These are phyloP conservation scores for Tylopilus subfusipes DNA, from an alignment of 768 basidiomycete genomes.

Conservation along the genomic window DNA sequence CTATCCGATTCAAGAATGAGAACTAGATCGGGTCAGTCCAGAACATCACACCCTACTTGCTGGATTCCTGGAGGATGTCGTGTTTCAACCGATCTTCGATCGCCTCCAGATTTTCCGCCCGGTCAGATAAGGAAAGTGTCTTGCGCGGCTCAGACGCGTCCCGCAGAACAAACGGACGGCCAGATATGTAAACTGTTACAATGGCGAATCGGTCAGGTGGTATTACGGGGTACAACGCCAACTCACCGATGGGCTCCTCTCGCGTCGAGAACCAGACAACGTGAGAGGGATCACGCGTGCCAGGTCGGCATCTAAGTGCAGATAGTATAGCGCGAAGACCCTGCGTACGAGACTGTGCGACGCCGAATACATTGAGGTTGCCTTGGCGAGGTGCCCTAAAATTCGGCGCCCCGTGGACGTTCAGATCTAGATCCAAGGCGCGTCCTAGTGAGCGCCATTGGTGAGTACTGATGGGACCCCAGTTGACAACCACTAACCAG, in stretches of 20 bases:
- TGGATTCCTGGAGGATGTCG: constrained; percentile 85
- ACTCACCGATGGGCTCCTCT: constrained; percentile 89
- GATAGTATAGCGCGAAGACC: constrained; percentile 89
- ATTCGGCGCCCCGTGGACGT: constrained; percentile 93
- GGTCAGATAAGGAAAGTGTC: constrained; percentile 77
- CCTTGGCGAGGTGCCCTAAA: constrained; percentile 80
- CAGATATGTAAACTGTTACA: constrained; percentile 71
- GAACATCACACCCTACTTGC: constrained; percentile 41
- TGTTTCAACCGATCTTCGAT: constrained; percentile 86
- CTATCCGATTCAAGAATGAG: constrained; percentile 36
- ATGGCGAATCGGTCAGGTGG: not conserved
- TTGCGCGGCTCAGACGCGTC: constrained; percentile 81
- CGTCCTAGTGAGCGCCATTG: constrained; percentile 51
- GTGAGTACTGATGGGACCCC: constrained; percentile 1
- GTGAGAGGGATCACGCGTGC: constrained; percentile 57
- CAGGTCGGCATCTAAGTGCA: constrained; percentile 72
- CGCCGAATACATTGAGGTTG: constrained; percentile 88
- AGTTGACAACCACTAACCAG: constrained; percentile 42
- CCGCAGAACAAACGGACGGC: constrained; percentile 87
- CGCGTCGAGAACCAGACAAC: constrained; percentile 96
- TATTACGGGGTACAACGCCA: not conserved
- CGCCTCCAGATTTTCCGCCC: constrained; percentile 92
- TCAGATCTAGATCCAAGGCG: constrained; percentile 86
- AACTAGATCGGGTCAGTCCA: not conserved
- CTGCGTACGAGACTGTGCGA: constrained; percentile 90